These are phyloP conservation scores for Metschnikowia cubensis DNA, from an alignment of 805 yeast genomes.

Conservation along the genomic window DNA sequence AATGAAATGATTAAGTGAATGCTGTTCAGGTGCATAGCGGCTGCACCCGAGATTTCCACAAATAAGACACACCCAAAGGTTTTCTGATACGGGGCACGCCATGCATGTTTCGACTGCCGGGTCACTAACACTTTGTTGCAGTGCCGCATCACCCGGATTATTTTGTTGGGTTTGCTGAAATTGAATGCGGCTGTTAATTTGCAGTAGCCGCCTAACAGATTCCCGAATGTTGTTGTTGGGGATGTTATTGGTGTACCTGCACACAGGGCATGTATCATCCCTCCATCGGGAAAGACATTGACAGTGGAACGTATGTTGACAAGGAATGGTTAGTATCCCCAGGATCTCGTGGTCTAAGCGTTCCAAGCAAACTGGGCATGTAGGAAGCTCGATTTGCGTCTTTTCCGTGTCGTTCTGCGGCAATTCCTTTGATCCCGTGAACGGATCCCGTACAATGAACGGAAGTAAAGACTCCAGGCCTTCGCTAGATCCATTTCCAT, in stretches of 20 bases:
- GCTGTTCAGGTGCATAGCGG: conserved; percentile 72
- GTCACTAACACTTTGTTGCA: not conserved
- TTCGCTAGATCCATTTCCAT: conserved; percentile 10
- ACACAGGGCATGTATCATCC: conserved; percentile 88
- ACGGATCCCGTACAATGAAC: conserved; percentile 69
- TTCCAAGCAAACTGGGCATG: conserved; percentile 91
- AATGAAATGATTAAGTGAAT: conserved; percentile 78
- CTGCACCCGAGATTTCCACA: conserved; percentile 95
- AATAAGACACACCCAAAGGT: conserved; percentile 83
- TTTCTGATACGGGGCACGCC: conserved; percentile 54
- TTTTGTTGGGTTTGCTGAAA: conserved; percentile 10
- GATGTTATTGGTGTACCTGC: conserved; percentile 63
- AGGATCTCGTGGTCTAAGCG: conserved; percentile 77
- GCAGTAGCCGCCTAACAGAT: conserved; percentile 33
- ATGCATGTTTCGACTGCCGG: conserved; percentile 38
- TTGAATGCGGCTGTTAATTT: conserved; percentile 20
- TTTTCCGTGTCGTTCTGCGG: not conserved
- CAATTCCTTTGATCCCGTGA: conserved; percentile 37
- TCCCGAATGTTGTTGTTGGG: conserved; percentile 34
- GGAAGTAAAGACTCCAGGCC: conserved; percentile 44
- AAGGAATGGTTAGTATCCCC: conserved; percentile 82
- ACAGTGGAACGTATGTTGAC: conserved; percentile 92
- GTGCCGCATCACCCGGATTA: conserved; percentile 17
- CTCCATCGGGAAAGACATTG: conserved; percentile 84
- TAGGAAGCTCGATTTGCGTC: conserved; percentile 62